These are phyloP conservation scores for Annona squamosa DNA, from an alignment of 164 flowering plant species.

Conservation along the genomic window DNA sequence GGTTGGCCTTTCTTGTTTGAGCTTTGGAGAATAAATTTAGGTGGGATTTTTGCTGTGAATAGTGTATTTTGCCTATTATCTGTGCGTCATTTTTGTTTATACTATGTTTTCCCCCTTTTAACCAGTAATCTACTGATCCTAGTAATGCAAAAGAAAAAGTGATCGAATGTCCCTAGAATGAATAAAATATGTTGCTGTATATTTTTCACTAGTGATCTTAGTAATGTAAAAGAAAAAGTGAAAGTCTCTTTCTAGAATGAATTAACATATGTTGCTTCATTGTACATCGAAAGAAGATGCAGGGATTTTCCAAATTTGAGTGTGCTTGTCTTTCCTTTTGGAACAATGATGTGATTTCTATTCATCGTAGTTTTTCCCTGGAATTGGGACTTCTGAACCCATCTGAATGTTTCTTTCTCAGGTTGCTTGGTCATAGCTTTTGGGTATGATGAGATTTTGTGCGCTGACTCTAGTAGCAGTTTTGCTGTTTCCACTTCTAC, in stretches of 20 bases:
- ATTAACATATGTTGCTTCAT: background rate
- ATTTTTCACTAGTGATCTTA: background rate
- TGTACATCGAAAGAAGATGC: background rate
- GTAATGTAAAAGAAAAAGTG: too few species aligned
- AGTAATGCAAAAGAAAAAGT: too few species aligned
- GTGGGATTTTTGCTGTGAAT: background rate
- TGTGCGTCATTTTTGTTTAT: background rate
- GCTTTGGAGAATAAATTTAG: background rate
- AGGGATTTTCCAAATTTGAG: background rate
- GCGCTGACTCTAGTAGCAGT: conserved; percentile 18
- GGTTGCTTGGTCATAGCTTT: conserved; percentile 14
- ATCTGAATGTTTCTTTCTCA: background rate
- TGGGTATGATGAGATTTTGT: conserved; percentile 16
- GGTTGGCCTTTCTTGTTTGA: background rate
- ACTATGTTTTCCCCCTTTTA: background rate
- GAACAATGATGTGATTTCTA: background rate
- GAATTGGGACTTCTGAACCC: background rate
- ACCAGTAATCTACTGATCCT: background rate
- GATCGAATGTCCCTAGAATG: background rate
- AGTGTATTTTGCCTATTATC: background rate
- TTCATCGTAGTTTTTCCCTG: too few species aligned
- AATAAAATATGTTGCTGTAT: too few species aligned
- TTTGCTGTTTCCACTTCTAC: conserved; percentile 22
- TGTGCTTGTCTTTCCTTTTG: background rate
- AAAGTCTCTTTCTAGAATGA: background rate